A percentile compares a stretch with the other conserved stretches of the same genome.
Conservation (phyloP, 495 filamentous ascomycete genomes). For the Aspergillus funiculosus region DNA sequence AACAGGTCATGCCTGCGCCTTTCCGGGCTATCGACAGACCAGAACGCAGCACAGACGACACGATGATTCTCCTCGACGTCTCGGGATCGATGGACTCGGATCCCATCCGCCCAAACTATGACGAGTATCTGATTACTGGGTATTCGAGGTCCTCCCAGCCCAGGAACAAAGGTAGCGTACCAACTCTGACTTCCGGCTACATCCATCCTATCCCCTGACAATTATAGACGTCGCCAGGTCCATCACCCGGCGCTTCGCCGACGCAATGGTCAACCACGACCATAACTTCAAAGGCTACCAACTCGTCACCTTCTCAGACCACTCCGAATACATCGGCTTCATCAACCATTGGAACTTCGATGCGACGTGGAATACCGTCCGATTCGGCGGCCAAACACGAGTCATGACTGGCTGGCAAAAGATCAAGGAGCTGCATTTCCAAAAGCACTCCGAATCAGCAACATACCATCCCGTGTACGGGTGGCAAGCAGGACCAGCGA, state of each 20-base stretch:
- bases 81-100: conserved; percentile 44
- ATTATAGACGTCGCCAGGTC: conserved; percentile 39
- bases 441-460: conserved; percentile 42
- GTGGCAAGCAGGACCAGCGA: conserved; percentile 45
- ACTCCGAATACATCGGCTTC: conserved; percentile 32
- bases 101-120: conserved; percentile 37
- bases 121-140: conserved; percentile 38
- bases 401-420: conserved; percentile 48
- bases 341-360: conserved; percentile 37
- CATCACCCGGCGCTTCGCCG: conserved; percentile 39
- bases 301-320: conserved; percentile 37
- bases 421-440: conserved; percentile 44
- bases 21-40: conserved; percentile 31
- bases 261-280: conserved; percentile 42
- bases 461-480: conserved; percentile 43
- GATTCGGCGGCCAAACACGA: conserved; percentile 35
- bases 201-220: conserved; percentile 1
- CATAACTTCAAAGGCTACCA: conserved; percentile 35
- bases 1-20: conserved; percentile 38
- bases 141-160: conserved; percentile 36
- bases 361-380: conserved; percentile 30
- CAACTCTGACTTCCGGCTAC: not conserved
- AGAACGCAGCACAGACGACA: conserved; percentile 35
- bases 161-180: conserved; percentile 40
- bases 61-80: conserved; percentile 44